Evolutionary conservation across 768 basidiomycete species (phyloP), one percentile per base, ranked within the genome.

Genomic region (Mycena pura): DNA sequence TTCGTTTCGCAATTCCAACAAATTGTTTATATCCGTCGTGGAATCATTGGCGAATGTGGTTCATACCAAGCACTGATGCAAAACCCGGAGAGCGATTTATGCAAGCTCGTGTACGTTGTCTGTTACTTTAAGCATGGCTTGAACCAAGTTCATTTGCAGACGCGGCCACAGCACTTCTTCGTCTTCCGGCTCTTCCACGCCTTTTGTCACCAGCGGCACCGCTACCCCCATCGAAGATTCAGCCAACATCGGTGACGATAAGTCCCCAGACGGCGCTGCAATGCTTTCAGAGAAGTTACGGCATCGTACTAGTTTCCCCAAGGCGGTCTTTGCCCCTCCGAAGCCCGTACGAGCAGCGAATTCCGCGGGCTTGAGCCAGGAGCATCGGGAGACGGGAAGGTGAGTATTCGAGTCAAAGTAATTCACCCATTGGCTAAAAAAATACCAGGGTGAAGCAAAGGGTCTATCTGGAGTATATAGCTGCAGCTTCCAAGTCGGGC

Each of bases 321-420:
- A 82, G 62, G 85, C 91, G 11, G 75, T 76, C 19, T 68, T 90
- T 32, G 84, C 80, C 10, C 68, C 76, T 13, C 71, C 76, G 9
- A 72, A 80, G 3, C 68, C 79, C 10, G 64, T 78, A 1, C 80
- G 81, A 19, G 72, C 76, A 11, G 67, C 76, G 3, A 65, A 76
- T 28, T 77, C 80, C 0, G 74, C 78, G 25, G 88, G 86, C 2
- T 72, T 86, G 14, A 80, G 82, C 15, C 86, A 86, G 68, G 91
- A 93, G 70, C 89, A 92, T 71, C 82, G 78, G 52, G 92, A 95
- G n/a, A n/a, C n/a, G n/a, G n/a, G n/a, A n/a, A n/a, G n/a, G n/a
- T n/a, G n/a, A n/a, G n/a, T n/a, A n/a, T n/a, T n/a, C n/a, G n/a
- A n/a, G n/a, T n/a, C n/a, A n/a, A n/a, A n/a, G n/a, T n/a, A n/a